Conservation (phyloP, 208 protist species). For the Novymonas esmeraldas region DNA sequence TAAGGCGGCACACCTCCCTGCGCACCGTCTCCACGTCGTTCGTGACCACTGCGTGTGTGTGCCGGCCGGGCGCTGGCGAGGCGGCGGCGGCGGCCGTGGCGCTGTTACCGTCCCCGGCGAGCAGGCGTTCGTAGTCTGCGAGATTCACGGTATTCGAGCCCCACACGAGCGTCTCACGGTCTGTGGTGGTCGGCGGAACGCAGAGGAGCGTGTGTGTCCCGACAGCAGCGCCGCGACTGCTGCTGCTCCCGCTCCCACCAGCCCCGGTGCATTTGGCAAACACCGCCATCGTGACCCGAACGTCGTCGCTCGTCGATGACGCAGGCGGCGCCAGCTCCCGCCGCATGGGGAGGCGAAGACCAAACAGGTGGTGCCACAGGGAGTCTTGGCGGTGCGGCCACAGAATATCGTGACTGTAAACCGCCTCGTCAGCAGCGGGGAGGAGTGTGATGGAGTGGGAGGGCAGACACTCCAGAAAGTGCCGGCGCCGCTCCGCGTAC, state of each 20-base stretch:
- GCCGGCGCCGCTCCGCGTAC: conserved; percentile 39
- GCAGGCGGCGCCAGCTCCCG: conserved; percentile 26
- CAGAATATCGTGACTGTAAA: conserved; percentile 42
- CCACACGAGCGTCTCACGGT: conserved; percentile 35
- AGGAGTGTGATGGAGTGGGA: conserved; percentile 46
- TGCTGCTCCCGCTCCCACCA: no score
- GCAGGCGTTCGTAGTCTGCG: conserved; percentile 1
- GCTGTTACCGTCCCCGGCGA: not conserved
- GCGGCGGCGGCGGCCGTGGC: no score
- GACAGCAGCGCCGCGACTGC: no score
- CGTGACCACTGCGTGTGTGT: conserved; percentile 14
- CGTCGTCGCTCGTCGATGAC: conserved; percentile 10
- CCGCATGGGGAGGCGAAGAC: conserved; percentile 29
- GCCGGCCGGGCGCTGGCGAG: not conserved
- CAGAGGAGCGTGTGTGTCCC: conserved; percentile 28
- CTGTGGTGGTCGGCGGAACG: conserved; percentile 30
- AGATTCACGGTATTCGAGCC: conserved; percentile 13
- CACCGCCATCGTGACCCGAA: conserved; percentile 35
- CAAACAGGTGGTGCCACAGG: conserved; percentile 64
- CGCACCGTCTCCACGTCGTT: conserved; percentile 24
- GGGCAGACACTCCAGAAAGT: conserved; percentile 33
- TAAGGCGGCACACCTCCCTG: conserved; percentile 3
- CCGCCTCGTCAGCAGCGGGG: conserved; percentile 37
- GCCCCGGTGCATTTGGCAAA: conserved; percentile 26
- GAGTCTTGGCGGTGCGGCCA: conserved; percentile 44